These are phyloP conservation scores for Kuraishia borneana DNA, from an alignment of 805 yeast species.

Conservation along the genomic window DNA sequence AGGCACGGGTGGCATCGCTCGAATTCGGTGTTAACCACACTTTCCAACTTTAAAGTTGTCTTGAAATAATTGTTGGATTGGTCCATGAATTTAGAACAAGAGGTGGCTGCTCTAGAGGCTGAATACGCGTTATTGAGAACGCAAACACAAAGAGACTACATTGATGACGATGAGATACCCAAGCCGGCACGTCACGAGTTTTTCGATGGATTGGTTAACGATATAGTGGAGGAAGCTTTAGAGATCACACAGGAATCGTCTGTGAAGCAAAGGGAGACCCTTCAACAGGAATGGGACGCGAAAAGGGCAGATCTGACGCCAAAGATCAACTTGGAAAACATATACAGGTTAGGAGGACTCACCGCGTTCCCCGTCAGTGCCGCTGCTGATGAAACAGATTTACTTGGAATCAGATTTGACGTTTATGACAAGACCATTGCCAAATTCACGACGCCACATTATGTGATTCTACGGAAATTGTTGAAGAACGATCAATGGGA, in stretches of 20 bases:
- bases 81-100: neutral
- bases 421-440: conserved; percentile 16
- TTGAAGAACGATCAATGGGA: conserved; percentile 17
- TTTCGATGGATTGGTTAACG: conserved; percentile 16
- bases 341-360: conserved; percentile 34
- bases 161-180: conserved; percentile 6
- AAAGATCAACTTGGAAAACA: conserved; percentile 31
- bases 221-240: conserved; percentile 11
- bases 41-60: neutral
- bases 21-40: conserved; percentile 1
- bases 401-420: conserved; percentile 42
- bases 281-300: conserved; percentile 5
- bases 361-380: conserved; percentile 39
- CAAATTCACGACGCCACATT: conserved; percentile 31
- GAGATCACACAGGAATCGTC: conserved; percentile 5
- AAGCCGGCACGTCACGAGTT: conserved; percentile 15
- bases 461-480: conserved; percentile 26
- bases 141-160: neutral
- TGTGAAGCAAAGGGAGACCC: neutral
- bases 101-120: neutral
- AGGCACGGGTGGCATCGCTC: too few relatives aligned
- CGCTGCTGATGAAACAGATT: conserved; percentile 5
- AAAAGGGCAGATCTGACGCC: conserved; percentile 12
- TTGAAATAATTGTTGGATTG: neutral
- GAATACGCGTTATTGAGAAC: neutral